A percentile compares a stretch with the other conserved stretches of the same genome.
Conservation (phyloP, 257 asterid species). For the Petunia secreta region DNA sequence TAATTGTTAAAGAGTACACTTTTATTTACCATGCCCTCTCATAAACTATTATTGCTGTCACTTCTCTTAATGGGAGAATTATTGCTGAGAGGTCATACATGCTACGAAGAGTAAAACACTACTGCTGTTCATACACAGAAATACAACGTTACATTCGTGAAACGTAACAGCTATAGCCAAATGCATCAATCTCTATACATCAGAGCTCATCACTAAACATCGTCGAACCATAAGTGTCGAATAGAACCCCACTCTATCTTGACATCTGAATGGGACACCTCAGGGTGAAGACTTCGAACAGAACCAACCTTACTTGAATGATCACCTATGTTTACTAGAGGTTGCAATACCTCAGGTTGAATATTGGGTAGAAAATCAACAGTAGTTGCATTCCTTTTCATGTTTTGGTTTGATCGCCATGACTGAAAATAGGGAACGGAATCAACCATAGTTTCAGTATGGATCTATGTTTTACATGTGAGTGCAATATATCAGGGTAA, state of each 20-base stretch:
- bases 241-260: constrained; percentile 53
- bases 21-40: background rate
- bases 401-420: background rate
- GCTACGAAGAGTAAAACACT: background rate
- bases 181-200: background rate
- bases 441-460: background rate
- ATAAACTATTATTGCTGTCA: background rate
- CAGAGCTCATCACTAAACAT: background rate
- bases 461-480: background rate
- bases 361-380: background rate
- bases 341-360: constrained; percentile 11
- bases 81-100: background rate
- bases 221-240: constrained; percentile 58
- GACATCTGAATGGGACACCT: background rate
- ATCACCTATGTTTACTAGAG: background rate
- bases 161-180: background rate
- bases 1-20: too few species aligned
- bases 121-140: background rate
- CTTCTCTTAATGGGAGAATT: background rate
- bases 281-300: background rate
- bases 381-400: background rate
- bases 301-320: background rate
- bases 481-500: background rate
- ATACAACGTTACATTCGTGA: background rate
- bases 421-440: background rate